These are phyloP conservation scores for Thelonectria blattea DNA, from an alignment of 2,329 filamentous ascomycete species.

Conservation along the genomic window DNA sequence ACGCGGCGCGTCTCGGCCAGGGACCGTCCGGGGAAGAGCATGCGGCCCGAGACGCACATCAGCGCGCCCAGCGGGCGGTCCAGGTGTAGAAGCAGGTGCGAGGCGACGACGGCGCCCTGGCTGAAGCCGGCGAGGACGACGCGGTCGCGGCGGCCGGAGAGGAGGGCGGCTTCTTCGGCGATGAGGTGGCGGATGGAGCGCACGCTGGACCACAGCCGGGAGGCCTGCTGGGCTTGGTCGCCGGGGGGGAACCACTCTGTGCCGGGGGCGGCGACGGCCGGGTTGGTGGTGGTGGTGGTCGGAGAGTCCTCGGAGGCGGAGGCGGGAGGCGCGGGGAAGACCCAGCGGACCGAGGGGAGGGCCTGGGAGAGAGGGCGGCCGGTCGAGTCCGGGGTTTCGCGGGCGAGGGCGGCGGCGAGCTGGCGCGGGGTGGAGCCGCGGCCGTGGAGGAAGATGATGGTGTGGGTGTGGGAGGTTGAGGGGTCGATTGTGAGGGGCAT, in stretches of 20 bases:
- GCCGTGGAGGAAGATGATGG: slow-evolving; percentile 53
- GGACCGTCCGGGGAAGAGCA: background rate
- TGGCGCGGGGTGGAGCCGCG: slow-evolving; percentile 47
- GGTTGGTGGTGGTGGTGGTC: too few relatives aligned
- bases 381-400: slow-evolving; percentile 38
- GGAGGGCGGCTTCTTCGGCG: slow-evolving; percentile 40
- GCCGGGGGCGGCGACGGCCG: background rate
- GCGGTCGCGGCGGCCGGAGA: slow-evolving; percentile 45
- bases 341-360: slow-evolving; percentile 55
- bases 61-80: background rate
- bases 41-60: background rate
- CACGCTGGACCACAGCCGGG: background rate
- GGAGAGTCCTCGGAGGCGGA: too few relatives aligned
- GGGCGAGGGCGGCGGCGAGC: slow-evolving; percentile 40
- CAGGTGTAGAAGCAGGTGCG: slow-evolving; percentile 46
- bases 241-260: slow-evolving; percentile 50
- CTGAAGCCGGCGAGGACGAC: slow-evolving; percentile 54
- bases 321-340: slow-evolving; percentile 46
- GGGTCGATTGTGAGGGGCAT: slow-evolving; percentile 41
- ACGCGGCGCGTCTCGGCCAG: background rate
- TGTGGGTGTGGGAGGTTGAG: slow-evolving; percentile 38
- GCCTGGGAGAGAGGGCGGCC: slow-evolving; percentile 43
- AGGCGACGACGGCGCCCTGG: slow-evolving; percentile 51
- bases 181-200: background rate
- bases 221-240: background rate